These are phyloP conservation scores for Crataegus laevigata DNA, from an alignment of 306 rosid species.

Conservation along the genomic window DNA sequence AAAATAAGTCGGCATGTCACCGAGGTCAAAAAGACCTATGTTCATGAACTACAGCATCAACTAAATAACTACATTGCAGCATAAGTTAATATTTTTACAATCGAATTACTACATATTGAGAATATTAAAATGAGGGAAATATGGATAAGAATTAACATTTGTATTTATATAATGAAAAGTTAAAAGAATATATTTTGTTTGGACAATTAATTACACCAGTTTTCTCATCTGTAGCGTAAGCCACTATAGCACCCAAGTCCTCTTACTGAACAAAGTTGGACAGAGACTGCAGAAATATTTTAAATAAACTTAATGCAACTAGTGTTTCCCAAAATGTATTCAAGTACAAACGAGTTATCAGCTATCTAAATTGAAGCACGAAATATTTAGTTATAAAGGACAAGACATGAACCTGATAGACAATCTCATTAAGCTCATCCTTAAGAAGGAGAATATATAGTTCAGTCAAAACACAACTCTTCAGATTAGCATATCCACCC, in stretches of 20 bases:
- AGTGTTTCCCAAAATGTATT: slow-evolving; percentile 2
- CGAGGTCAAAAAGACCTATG: background rate
- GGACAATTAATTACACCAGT: background rate
- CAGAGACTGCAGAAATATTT: background rate
- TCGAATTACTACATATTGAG: background rate
- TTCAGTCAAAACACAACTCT: slow-evolving; percentile 64
- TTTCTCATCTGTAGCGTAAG: background rate
- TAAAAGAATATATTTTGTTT: background rate
- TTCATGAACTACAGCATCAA: background rate
- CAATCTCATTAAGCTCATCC: slow-evolving; percentile 77
- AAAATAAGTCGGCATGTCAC: background rate
- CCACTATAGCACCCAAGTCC: background rate
- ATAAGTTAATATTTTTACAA: background rate
- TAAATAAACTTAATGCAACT: background rate
- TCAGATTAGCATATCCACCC: slow-evolving; percentile 59
- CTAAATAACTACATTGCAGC: background rate
- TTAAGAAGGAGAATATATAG: slow-evolving; percentile 73
- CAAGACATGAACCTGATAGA: slow-evolving; percentile 73
- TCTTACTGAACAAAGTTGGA: background rate
- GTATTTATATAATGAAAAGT: background rate
- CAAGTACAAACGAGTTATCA: background rate
- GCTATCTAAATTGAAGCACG: background rate
- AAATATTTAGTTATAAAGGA: slow-evolving; percentile 6
- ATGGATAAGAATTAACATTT: background rate
- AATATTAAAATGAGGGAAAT: background rate